Evolutionary conservation across 306 rosid genomes (phyloP), one percentile per base, ranked within the genome.

Genomic region (Coriaria nepalensis): DNA sequence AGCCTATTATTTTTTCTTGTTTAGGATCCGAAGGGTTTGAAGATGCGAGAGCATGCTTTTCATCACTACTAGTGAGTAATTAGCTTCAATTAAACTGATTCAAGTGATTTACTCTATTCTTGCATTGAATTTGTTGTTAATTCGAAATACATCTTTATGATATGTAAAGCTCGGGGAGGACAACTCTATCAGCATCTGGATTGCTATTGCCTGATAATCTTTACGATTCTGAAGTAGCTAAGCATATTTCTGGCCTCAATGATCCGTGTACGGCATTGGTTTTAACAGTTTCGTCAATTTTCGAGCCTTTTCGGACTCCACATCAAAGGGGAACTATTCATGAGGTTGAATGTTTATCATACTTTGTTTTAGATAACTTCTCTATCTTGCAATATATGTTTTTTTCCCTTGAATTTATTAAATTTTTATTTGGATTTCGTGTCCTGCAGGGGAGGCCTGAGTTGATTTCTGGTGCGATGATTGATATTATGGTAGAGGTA

Each of bases 161-260:
- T 36, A 47, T 64, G 56, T 51, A 13, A 72, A 90, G 97, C 49
- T 84, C 87, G 53, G 97, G 97, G 39, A 86, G 64, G 56, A 90
- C 95, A 42, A 84, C 94, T 13, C 77, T 90, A 37, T 90, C 97
- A 49, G 92, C 97, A 54, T 90, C 97, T n/a, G 97, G 97, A 66
- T 37, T 90, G 77, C 57, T 84, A 47, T 65, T 90, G 35, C 92
- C 92, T 14, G 59, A 57, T 45, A 55, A 67, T 59, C 79, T 90
- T 55, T 81, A 47, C 67, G 82, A 81, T 40, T n/a, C 47, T 47
- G 69, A 61, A 57, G 78, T 62, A 35, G 84, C 76, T 55, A 57
- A 45, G 77, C 50, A 59, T 45, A 56, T 81, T 40, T 63, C 47
- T 47, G 75, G 79, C 43, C 68, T 40, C 4, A 40, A 60, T 59